Evolutionary conservation across 805 yeast species (phyloP), one percentile per base, ranked within the genome.

Genomic region (Maudiozyma bulderi): DNA sequence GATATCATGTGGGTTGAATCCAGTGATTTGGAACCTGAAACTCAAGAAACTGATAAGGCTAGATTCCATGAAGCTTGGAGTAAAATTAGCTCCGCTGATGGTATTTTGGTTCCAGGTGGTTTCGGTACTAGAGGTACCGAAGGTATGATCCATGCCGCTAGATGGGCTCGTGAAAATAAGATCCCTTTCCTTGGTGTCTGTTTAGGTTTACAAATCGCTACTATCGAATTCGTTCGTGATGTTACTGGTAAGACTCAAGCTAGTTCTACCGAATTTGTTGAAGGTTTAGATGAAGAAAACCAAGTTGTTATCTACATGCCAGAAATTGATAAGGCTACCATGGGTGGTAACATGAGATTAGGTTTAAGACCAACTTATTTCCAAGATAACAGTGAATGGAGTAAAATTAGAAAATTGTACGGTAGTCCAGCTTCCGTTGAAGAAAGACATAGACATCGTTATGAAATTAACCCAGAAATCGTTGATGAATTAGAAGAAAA

Each of bases 321-420:
- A 42, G 99, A 93, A 70, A 89, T 91, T 54, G 95, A 89, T 70
- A 91, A 89, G 73, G 82, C 85, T 58, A 88, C 87, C 67, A 77
- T 93, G 74, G 99, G 99, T 55, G 99, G 99, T 57, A 91, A 98
- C 46, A 93, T 93, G 99, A 84, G 99, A 75, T 78, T 93, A 58
- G 99, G 99, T 59, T 76, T 88, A 56, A 89, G 96, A 70, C 81
- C 90, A 57, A 89, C 98, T 39, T 78, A 76, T 55, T 93, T 93
- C 76, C 82, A 79, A 60, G 71, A 71, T 14, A 80, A 74, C 54
- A 70, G 86, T 44, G 83, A 83, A 54, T 73, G 81, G 78, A 78
- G 87, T 44, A 76, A 73, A 54, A 78, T 93, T 60, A 81, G 86
- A 68, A 77, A 80, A 69, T 74, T 91, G 48, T 91, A 91, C 66